Base-by-base conservation (phyloP, 495 filamentous ascomycete species). In the Cudoniella acicularis region DNA sequence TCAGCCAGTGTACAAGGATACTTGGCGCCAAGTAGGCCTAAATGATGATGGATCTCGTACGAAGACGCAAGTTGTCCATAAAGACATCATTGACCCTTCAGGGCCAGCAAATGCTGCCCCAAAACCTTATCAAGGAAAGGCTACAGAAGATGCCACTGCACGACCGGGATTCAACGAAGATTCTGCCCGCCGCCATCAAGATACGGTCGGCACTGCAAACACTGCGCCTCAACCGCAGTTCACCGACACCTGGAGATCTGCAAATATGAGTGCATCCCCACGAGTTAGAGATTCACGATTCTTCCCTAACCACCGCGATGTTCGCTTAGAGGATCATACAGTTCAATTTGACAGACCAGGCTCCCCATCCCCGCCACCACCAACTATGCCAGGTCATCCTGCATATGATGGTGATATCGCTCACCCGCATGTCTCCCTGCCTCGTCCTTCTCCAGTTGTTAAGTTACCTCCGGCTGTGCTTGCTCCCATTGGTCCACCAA, bases 291-390 rank as follows among this genome's bases (percentile, higher is more conserved):
- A 81, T 54, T 89, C 86, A 21, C 74, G 88, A 24, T 92, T 91
- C 70, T 92, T 92, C 75, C 89, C 89, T 3, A 72, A 75, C 13
- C 68, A 78, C 1, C 70, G 54, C 67, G 77, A 76, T 74, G 71
- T 61, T 49, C 75, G 58, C 21, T 67, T 56, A 41, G 67, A 69
- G 45, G 62, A 67, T 11, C 61, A 49, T 23, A 40, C 49, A 11
- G 36, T 54, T 2, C 42, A 30, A 20, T 63, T 64, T 24, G 56
- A 63, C 16, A 52, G 67, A 48, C 62, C 67, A 20, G 64, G 57
- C 17, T 80, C 80, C 0, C 79, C 80, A 0, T 89, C 88, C 1
- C 88, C 88, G 1, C 89, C 89, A 30, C 89, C 89, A 4, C 88
- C 89, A 0, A 88, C 90, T 52, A 85, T 83, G 57, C 79, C 72